Base-by-base conservation (phyloP, 768 basidiomycete species). In the Suillus americanus region DNA sequence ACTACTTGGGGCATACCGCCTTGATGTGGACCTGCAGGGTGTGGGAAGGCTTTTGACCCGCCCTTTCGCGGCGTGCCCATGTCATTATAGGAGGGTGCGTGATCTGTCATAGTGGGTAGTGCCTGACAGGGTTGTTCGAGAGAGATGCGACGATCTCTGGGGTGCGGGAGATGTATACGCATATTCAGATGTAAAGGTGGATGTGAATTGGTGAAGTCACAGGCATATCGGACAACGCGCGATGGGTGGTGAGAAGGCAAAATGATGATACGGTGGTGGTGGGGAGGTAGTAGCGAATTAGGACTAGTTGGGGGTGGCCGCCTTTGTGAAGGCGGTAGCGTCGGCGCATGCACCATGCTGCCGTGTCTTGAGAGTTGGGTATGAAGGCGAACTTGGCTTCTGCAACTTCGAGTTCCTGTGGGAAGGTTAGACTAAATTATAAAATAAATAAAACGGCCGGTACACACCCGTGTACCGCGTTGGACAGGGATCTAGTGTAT, bases 241-340 rank as follows among this genome's bases (percentile, higher is more conserved):
- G 40, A 57, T 20, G 46, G 63, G 63, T 56, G 55, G 57, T 65
- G 68, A 59, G 65, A 64, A 8, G 25, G 25, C 8, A 16, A 16
- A 13, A 16, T 28, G 14, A 50, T 50, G 16, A 57, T 30, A 43
- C 14, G 33, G 20, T 56, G 13, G 37, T 50, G 64, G 30, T 62
- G 53, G 61, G 69, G 67, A 14, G 83, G 86, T 5, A 89, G 71
- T 94, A 95, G 70, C 94, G 91, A 0, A 92, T 84, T 6, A 94
- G 84, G 20, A 88, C 80, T n/a, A 94, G 82, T 62, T 86, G 85
- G 0, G 87, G 83, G 69, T 91, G 86, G 0, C 91, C 91, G 35
- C 90, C 91, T 72, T 90, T 92, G 51, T 77, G 65, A 43, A 95
- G 80, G 43, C 92, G 87, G 73, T 84, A 94, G 6, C 90, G 86